Conservation (phyloP, 352 stramenopile genomes). For the Nothophytophthora sp. region DNA sequence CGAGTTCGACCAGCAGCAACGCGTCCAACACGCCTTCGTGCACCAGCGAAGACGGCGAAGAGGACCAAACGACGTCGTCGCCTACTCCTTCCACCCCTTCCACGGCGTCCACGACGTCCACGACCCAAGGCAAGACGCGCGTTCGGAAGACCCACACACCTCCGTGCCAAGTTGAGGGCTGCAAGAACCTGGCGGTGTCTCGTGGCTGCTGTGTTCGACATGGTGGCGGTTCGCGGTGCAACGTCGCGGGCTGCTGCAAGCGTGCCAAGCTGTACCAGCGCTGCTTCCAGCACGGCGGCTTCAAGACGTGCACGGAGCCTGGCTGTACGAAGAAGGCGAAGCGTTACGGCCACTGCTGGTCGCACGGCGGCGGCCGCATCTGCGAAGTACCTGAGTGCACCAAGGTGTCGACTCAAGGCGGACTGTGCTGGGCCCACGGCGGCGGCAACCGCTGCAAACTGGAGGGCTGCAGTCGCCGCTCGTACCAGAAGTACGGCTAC, state of each 20-base stretch:
- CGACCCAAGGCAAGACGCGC: constrained; percentile 6
- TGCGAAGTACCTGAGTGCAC: constrained; percentile 51
- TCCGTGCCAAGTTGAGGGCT: constrained; percentile 47
- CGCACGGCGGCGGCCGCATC: constrained; percentile 64
- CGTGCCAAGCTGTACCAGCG: constrained; percentile 62
- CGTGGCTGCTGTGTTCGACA: constrained; percentile 46
- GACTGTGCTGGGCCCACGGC: constrained; percentile 69
- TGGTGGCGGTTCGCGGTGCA: constrained; percentile 50
- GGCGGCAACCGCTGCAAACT: constrained; percentile 59
- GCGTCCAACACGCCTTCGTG: constrained; percentile 1
- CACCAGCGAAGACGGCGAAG: constrained; percentile 7
- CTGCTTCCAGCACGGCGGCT: constrained; percentile 71
- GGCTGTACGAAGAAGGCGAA: constrained; percentile 66
- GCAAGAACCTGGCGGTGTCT: constrained; percentile 51
- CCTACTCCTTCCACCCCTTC: no score
- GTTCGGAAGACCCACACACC: constrained; percentile 35
- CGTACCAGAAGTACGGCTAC: constrained; percentile 63
- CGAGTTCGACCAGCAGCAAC: neutral
- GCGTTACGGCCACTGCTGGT: constrained; percentile 72
- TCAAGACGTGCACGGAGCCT: constrained; percentile 62
- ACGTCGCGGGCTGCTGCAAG: constrained; percentile 41
- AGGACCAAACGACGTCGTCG: neutral
- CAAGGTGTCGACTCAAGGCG: constrained; percentile 64
- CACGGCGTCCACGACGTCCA: no score
- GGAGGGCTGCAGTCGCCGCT: constrained; percentile 55